Percentiles rank a stretch among this genome's conserved stretches.
Evolutionary conservation across 352 stramenopile genomes (phyloP).

Genomic region (Pythium brachiatum): DNA sequence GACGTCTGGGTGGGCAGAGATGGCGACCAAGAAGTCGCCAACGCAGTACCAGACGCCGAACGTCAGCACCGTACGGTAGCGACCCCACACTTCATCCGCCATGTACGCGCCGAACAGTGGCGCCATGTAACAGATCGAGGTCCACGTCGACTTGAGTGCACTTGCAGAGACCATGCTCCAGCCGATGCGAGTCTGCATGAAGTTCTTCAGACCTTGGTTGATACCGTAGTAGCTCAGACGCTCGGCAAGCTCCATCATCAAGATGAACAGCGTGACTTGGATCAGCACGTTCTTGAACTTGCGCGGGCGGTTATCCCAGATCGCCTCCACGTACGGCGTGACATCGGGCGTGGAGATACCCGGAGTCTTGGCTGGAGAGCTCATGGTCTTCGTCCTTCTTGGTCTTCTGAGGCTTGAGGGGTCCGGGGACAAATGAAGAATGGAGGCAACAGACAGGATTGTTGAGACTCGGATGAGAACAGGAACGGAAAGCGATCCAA

Average conservation of each 20-base stretch:
- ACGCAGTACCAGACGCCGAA: slow-evolving; percentile 66
- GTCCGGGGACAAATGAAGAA: background rate
- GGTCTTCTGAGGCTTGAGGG: background rate
- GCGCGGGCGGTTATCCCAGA: slow-evolving; percentile 48
- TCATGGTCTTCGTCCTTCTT: background rate
- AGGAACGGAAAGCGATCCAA: background rate
- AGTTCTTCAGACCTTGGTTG: slow-evolving; percentile 88
- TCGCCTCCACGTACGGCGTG: slow-evolving; percentile 13
- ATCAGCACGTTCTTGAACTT: slow-evolving; percentile 59
- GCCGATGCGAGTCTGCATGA: slow-evolving; percentile 47
- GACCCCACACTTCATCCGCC: slow-evolving; percentile 58
- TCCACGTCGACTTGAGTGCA: slow-evolving; percentile 65
- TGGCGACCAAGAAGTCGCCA: slow-evolving; percentile 57
- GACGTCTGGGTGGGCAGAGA: slow-evolving; percentile 50
- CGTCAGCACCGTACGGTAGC: slow-evolving; percentile 54
- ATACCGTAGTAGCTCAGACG: slow-evolving; percentile 86
- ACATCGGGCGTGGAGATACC: slow-evolving; percentile 16
- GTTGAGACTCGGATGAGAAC: background rate
- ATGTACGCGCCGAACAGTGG: slow-evolving; percentile 57
- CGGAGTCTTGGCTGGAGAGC: slow-evolving; percentile 20
- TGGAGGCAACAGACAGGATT: background rate
- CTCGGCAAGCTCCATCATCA: slow-evolving; percentile 60
- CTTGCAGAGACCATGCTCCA: slow-evolving; percentile 57
- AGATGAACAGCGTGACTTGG: slow-evolving; percentile 61
- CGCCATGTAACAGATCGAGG: slow-evolving; percentile 59